Percentiles rank a stretch among this genome's conserved stretches.
Conservation (phyloP, 306 rosid genomes). For the Potentilla sterilis region DNA sequence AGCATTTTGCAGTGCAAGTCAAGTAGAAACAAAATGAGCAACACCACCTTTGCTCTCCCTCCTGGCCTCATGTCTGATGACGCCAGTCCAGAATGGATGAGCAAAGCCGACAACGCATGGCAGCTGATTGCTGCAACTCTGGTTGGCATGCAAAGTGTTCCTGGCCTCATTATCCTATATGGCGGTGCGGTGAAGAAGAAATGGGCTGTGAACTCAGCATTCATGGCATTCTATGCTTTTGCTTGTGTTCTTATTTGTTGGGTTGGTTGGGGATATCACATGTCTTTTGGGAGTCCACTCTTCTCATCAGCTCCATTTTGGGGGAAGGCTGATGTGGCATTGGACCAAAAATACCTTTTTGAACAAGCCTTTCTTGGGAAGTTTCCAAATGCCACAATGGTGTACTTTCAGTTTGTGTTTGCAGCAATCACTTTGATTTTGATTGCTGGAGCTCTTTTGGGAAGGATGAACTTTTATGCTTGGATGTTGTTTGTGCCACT, state of each 20-base stretch:
- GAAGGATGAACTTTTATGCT: slow-evolving; percentile 49
- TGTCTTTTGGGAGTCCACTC: slow-evolving; percentile 37
- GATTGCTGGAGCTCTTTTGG: slow-evolving; percentile 44
- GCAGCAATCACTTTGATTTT: slow-evolving; percentile 45
- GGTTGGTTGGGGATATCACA: slow-evolving; percentile 40
- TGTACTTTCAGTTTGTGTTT: slow-evolving; percentile 44
- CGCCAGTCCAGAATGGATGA: slow-evolving; percentile 40
- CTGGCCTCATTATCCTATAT: slow-evolving; percentile 42
- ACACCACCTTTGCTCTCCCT: slow-evolving; percentile 19
- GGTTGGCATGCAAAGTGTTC: slow-evolving; percentile 44
- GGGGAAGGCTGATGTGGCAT: slow-evolving; percentile 35
- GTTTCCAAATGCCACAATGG: slow-evolving; percentile 39
- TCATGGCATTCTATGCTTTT: slow-evolving; percentile 48
- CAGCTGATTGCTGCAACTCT: slow-evolving; percentile 45
- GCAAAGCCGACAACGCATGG: slow-evolving; percentile 53
- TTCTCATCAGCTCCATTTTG: slow-evolving; percentile 13
- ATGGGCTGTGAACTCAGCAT: slow-evolving; percentile 51
- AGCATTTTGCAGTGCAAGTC: not conserved
- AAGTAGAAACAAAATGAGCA: slow-evolving; percentile 13
- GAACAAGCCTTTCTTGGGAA: slow-evolving; percentile 3
- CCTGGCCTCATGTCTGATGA: not conserved
- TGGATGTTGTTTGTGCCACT: slow-evolving; percentile 52
- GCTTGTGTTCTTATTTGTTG: slow-evolving; percentile 43
- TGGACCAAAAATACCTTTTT: slow-evolving; percentile 24
- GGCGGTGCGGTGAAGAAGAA: slow-evolving; percentile 50